Evolutionary conservation across 1,284 basidiomycete genomes (phyloP), one percentile per base, ranked within the genome.

Genomic region (Ustilago xerochloae): DNA sequence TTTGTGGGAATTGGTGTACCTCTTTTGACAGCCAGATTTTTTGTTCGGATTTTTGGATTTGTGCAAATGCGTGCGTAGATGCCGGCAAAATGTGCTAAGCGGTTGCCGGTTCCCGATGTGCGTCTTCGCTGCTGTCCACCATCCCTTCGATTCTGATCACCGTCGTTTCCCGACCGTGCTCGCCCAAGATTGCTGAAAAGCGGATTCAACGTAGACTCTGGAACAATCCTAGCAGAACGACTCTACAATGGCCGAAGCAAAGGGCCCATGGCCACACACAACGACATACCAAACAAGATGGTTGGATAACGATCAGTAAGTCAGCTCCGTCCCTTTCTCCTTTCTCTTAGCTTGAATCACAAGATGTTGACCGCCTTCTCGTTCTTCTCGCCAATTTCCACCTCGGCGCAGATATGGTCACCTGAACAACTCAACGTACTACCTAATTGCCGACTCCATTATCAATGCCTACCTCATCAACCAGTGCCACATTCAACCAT

Each of bases 291-390:
- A 73, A 41, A 71, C 75, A 5, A 61, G 75, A n/a, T 78, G 75
- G 75, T 30, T 78, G 15, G 75, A 78, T 50, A 78, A 78, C 26
- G 75, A 78, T 38, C 73, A 75, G 64, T 72, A n/a, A 71, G 68
- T 52, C 15, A 4, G 8, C 32, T 22, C 13, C 18, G 5, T 26
- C 29, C n/a, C 22, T 32, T 15, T 39, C 32, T 24, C 47, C 20
- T 45, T n/a, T 6, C 15, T 4, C 18, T 20, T 20, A n/a, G 41
- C 18, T 16, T 7, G n/a, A 6, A 26, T 9, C 30, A 18, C 28
- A n/a, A n/a, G n/a, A n/a, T n/a, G n/a, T n/a, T 51, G 32, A 15
- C 33, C 16, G 24, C 33, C 10, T 16, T 39, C n/a, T 48, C 32
- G 13, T 18, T 8, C 22, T 29, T 7, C 7, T 26, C 29, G 16